A percentile compares a stretch with the other conserved stretches of the same genome.
Conservation (phyloP, 1,284 basidiomycete species). For the Sanghuangporus weigelae region DNA sequence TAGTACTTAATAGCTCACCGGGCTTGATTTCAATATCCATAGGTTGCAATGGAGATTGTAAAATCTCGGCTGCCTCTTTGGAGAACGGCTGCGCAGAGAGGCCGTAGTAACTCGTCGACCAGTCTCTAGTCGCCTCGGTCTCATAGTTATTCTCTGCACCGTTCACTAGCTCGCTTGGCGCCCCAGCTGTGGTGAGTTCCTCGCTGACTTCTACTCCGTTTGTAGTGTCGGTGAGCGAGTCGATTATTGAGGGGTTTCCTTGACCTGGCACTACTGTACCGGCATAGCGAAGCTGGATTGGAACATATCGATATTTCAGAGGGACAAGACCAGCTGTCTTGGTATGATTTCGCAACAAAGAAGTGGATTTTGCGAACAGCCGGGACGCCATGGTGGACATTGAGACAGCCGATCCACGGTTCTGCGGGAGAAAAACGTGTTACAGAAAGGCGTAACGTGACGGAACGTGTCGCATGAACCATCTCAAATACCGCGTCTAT, state of each 20-base stretch:
- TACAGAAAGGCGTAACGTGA: neutral
- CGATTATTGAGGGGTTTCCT: conserved; percentile 20
- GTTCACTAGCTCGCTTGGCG: neutral
- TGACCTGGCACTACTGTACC: conserved; percentile 23
- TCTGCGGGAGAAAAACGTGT: neutral
- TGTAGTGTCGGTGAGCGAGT: conserved; percentile 20
- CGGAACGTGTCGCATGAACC: neutral
- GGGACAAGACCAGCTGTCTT: conserved; percentile 19
- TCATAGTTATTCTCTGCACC: conserved; percentile 5
- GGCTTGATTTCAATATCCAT: conserved; percentile 92
- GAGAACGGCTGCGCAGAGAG: conserved; percentile 77
- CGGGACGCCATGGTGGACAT: conserved; percentile 2
- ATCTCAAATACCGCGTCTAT: neutral
- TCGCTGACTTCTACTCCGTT: conserved; percentile 16
- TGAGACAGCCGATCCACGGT: neutral
- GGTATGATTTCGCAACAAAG: neutral
- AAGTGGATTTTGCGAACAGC: neutral
- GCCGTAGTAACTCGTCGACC: conserved; percentile 87
- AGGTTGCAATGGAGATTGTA: conserved; percentile 74
- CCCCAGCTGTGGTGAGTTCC: neutral
- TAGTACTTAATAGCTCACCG: conserved; percentile 42
- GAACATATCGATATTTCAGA: conserved; percentile 12
- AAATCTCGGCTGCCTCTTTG: conserved; percentile 66
- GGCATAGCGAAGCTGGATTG: conserved; percentile 25
- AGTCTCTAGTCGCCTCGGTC: conserved; percentile 44